These are phyloP conservation scores for Aspergillus bertholletiae DNA, from an alignment of 495 filamentous ascomycete genomes.

Conservation along the genomic window DNA sequence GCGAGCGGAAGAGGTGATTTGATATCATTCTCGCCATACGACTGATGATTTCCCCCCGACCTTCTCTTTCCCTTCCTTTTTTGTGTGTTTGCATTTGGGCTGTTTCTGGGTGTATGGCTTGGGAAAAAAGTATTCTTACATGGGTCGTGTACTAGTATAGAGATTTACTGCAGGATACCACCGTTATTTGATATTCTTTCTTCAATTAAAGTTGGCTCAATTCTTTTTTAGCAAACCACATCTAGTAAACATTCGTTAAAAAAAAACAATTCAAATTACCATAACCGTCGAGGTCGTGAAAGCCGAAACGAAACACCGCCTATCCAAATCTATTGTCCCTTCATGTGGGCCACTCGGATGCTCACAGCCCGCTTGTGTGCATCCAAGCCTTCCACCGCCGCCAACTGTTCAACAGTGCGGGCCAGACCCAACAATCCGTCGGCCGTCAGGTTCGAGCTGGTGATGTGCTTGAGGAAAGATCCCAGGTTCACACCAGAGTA, in stretches of 20 bases:
- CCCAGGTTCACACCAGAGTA: constrained; percentile 96
- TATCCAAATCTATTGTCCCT: constrained; percentile 31
- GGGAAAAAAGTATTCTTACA: constrained; percentile 15
- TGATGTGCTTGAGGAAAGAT: constrained; percentile 96
- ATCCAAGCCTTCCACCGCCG: constrained; percentile 90
- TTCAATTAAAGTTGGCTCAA: neutral
- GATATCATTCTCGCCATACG: constrained; percentile 4
- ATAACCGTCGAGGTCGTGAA: constrained; percentile 5
- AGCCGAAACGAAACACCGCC: constrained; percentile 3
- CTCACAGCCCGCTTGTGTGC: constrained; percentile 90
- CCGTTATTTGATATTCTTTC: constrained; percentile 4
- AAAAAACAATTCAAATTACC: constrained; percentile 4
- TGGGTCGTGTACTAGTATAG: constrained; percentile 7
- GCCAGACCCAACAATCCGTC: constrained; percentile 82
- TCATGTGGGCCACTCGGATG: constrained; percentile 73
- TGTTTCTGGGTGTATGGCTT: constrained; percentile 4
- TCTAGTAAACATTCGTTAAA: neutral
- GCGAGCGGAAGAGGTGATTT: constrained; percentile 62
- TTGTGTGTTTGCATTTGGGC: neutral
- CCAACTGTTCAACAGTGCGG: constrained; percentile 86
- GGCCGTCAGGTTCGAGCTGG: constrained; percentile 80
- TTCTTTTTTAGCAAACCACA: neutral
- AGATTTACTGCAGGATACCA: constrained; percentile 10
- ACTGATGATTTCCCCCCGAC: neutral
- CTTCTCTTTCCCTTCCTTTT: neutral